These are phyloP conservation scores for Massospora cicadina DNA, from an alignment of 371 early-diverging fungal genomes.

Conservation along the genomic window DNA sequence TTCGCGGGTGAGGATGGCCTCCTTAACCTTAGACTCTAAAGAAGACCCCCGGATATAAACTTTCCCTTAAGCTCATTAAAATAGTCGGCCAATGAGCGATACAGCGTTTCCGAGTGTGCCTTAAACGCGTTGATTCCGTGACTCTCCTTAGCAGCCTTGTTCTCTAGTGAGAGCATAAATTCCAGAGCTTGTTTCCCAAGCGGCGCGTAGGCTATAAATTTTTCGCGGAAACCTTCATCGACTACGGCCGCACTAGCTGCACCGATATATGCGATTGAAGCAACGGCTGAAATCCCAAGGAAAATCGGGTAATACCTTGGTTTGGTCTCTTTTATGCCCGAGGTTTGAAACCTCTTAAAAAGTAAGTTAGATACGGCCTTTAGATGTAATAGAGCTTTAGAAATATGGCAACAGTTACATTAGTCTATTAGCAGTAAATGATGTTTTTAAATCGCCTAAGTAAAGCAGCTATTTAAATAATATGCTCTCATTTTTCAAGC, in stretches of 20 bases:
- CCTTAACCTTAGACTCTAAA: too few relatives aligned
- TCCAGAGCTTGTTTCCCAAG: slow-evolving; percentile 1
- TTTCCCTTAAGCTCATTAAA: too few relatives aligned
- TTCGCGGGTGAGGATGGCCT: neutral
- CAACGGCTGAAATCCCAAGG: neutral
- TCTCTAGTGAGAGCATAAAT: neutral
- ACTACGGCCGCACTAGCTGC: slow-evolving; percentile 1
- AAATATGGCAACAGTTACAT: neutral
- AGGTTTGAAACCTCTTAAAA: neutral
- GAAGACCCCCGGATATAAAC: too few relatives aligned
- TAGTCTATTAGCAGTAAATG: neutral
- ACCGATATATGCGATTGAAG: slow-evolving; percentile 3
- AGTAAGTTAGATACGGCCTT: neutral
- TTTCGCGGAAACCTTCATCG: slow-evolving; percentile 4
- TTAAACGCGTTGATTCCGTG: too few relatives aligned
- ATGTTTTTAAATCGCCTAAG: neutral
- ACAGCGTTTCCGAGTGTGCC: too few relatives aligned
- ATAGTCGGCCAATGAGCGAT: too few relatives aligned
- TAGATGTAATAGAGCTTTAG: neutral
- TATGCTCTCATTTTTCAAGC: neutral
- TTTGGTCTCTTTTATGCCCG: slow-evolving; percentile 1
- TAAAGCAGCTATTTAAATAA: neutral
- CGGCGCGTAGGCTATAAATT: slow-evolving; percentile 6
- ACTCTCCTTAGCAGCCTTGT: neutral
- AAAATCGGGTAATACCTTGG: neutral